These are phyloP conservation scores for Brassica napus DNA, from an alignment of 345 rosid species.

Conservation along the genomic window Da-Ae NC_063436.1:18830001-18830500, in stretches of 20 bases:
- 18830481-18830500: conserved; percentile 22
- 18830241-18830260: conserved; percentile 1
- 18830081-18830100: conserved; percentile 86
- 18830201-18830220: conserved; percentile 20
- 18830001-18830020: conserved; percentile 21
- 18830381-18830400: not conserved
- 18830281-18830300: not conserved
- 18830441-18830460: not conserved
- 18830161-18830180: conserved; percentile 23
- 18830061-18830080: conserved; percentile 84
- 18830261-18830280: not conserved
- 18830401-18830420: conserved; percentile 11
- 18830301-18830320: conserved; percentile 4
- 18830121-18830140: conserved; percentile 16
- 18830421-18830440: conserved; percentile 7
- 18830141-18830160: conserved; percentile 35
- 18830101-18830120: conserved; percentile 85
- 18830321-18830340: not conserved
- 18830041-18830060: conserved; percentile 74
- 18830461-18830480: conserved; percentile 27
- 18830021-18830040: conserved; percentile 62
- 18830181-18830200: conserved; percentile 26
- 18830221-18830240: conserved; percentile 7
- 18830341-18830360: conserved; percentile 7
- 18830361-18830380: conserved; percentile 37